phyloP scores from a whole-genome alignment of 106 monocot genomes.

The Acanthochlamys bracteata region DNA sequence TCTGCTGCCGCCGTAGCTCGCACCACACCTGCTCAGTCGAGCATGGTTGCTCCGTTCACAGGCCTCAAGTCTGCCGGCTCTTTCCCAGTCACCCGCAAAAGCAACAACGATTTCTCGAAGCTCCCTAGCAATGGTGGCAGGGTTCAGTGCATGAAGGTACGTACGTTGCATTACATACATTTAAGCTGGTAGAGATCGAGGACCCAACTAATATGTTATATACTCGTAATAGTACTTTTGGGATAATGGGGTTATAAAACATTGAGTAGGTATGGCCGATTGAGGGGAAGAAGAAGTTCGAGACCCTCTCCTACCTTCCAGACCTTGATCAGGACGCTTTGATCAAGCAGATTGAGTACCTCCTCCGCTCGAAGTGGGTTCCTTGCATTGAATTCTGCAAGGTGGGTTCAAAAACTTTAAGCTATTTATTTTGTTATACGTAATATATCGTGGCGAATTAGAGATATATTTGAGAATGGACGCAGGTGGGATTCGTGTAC shows the following conservation, averaged over 20 bases:
- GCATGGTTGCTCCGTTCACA: slow-evolving; percentile 8
- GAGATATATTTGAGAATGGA: no score
- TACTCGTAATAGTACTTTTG: no score
- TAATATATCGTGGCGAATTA: no score
- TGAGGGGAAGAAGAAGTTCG: slow-evolving; percentile 57
- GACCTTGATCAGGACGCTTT: slow-evolving; percentile 15
- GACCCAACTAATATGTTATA: no score
- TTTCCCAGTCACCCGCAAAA: slow-evolving; percentile 6
- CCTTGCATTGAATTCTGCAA: slow-evolving; percentile 58
- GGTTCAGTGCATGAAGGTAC: slow-evolving; percentile 12
- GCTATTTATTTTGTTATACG: no score
- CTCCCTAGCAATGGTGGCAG: slow-evolving; percentile 13
- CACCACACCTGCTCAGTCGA: slow-evolving; percentile 5
- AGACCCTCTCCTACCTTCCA: slow-evolving; percentile 69
- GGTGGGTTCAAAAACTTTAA: slow-evolving; percentile 6
- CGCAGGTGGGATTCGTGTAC: slow-evolving; percentile 40
- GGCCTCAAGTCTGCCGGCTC: slow-evolving; percentile 6
- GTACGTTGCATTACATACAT: background rate
- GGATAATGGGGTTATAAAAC: no score
- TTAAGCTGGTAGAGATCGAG: background rate
- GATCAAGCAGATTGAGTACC: slow-evolving; percentile 52
- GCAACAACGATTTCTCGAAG: background rate
- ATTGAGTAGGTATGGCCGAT: slow-evolving; percentile 47
- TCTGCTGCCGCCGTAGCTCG: slow-evolving; percentile 1
- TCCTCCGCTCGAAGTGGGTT: slow-evolving; percentile 33